Evolutionary conservation across 306 rosid genomes (phyloP).

Genomic region (Prunus mira): DNA sequence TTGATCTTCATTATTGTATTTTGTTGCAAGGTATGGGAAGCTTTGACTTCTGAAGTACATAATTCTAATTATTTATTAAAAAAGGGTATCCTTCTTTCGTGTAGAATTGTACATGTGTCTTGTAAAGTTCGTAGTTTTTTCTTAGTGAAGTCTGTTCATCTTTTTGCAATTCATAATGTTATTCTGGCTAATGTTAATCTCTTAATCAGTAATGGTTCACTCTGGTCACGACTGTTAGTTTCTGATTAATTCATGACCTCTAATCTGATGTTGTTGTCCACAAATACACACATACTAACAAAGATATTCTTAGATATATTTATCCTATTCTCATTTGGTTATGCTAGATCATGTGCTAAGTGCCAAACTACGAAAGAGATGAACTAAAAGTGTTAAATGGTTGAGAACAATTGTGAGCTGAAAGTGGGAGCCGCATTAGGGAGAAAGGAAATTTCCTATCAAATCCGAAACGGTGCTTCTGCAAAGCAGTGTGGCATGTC

Average conservation of each 20-base stretch:
- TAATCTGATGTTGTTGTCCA: not conserved
- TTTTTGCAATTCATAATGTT: not conserved
- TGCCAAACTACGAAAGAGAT: not conserved
- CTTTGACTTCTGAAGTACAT: slow-evolving; percentile 30
- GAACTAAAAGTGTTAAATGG: not conserved
- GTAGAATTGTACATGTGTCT: slow-evolving; percentile 30
- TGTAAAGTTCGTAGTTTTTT: not conserved
- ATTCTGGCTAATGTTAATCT: not conserved
- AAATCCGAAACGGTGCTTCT: not conserved
- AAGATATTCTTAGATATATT: not conserved
- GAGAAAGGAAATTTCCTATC: not conserved
- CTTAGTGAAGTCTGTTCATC: not conserved
- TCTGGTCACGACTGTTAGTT: not conserved
- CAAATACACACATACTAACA: not conserved
- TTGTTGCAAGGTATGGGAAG: slow-evolving; percentile 38
- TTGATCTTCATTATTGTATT: slow-evolving; percentile 30
- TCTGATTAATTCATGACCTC: not conserved
- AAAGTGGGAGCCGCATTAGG: no score
- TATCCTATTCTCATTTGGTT: not conserved
- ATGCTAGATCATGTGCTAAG: not conserved
- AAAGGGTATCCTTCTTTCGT: slow-evolving; percentile 3
- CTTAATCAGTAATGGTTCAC: not conserved
- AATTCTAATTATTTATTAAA: slow-evolving; percentile 28
- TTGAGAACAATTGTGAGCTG: not conserved
- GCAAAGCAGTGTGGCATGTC: not conserved